phyloP scores from a whole-genome alignment of 176 grass and related monocot genomes.

The Guadua angustifolia region DNA sequence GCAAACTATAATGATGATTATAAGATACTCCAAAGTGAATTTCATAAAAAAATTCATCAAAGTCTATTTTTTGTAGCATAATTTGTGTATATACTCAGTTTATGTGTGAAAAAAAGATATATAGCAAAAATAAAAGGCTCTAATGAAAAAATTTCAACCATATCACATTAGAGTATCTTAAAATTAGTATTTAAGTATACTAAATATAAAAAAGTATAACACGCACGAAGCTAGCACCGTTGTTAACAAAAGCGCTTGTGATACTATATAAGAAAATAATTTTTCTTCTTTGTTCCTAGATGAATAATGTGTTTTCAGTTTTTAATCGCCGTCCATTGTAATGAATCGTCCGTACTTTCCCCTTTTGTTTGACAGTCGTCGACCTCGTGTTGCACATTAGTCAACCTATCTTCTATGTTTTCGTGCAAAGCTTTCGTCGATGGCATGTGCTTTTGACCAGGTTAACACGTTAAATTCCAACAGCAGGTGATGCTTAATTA shows the following conservation, averaged over 20 bases:
- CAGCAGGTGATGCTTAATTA: background rate
- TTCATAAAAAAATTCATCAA: no score
- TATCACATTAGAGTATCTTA: no score
- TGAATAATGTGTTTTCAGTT: background rate
- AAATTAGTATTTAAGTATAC: no score
- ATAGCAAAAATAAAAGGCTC: no score
- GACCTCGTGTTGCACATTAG: background rate
- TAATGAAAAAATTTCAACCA: no score
- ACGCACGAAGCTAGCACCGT: background rate
- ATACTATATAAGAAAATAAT: background rate
- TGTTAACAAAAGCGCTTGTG: conserved; percentile 6
- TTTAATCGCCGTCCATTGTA: background rate
- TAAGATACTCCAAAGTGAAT: no score
- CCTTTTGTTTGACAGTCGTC: background rate
- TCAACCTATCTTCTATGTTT: background rate
- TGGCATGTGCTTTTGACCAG: conserved; percentile 40
- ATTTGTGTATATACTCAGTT: no score
- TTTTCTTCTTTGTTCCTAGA: background rate
- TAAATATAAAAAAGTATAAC: no score
- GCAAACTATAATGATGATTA: no score
- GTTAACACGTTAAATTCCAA: conserved; percentile 20
- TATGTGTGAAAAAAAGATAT: no score
- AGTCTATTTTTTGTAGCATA: no score
- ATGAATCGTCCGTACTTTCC: background rate
- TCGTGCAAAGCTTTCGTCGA: background rate